Evolutionary conservation across 805 yeast species (phyloP).

Genomic region (Ogataea henricii): DNA sequence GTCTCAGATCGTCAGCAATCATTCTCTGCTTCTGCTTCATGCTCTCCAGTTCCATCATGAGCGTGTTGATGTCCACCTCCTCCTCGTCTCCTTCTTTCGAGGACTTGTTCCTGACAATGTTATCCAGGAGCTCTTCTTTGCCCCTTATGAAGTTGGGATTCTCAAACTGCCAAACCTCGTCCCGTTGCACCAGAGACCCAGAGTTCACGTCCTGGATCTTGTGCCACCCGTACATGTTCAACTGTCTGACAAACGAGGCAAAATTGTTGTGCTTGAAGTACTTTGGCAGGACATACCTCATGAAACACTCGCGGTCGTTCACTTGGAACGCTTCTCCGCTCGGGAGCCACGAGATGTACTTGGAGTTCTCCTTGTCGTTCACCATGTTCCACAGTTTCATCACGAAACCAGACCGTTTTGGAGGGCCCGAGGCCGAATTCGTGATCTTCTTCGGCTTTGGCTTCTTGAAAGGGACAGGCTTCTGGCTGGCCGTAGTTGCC

Average conservation of each 20-base stretch:
- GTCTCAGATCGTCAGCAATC: constrained; percentile 79
- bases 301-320: constrained; percentile 78
- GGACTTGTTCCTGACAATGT: constrained; percentile 75
- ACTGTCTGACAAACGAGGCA: constrained; percentile 92
- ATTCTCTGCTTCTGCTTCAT: constrained; percentile 77
- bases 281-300: constrained; percentile 80
- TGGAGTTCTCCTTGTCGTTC: constrained; percentile 69
- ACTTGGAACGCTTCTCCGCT: constrained; percentile 89
- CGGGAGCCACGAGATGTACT: constrained; percentile 79
- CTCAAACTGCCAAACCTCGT: constrained; percentile 87
- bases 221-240: constrained; percentile 99
- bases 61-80: constrained; percentile 48
- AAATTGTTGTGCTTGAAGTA: constrained; percentile 95
- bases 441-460: constrained; percentile 28
- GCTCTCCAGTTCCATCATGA: constrained; percentile 71
- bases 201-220: constrained; percentile 90
- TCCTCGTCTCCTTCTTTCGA: constrained; percentile 44
- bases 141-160: constrained; percentile 77
- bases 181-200: constrained; percentile 65
- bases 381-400: constrained; percentile 95
- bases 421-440: constrained; percentile 23
- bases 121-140: constrained; percentile 81
- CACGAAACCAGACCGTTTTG: constrained; percentile 87
- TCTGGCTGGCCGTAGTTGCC: background rate
- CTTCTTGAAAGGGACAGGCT: constrained; percentile 24